These are phyloP conservation scores for Leptoxyphium fumago DNA, from an alignment of 2,329 filamentous ascomycete species.

Conservation along the genomic window DNA sequence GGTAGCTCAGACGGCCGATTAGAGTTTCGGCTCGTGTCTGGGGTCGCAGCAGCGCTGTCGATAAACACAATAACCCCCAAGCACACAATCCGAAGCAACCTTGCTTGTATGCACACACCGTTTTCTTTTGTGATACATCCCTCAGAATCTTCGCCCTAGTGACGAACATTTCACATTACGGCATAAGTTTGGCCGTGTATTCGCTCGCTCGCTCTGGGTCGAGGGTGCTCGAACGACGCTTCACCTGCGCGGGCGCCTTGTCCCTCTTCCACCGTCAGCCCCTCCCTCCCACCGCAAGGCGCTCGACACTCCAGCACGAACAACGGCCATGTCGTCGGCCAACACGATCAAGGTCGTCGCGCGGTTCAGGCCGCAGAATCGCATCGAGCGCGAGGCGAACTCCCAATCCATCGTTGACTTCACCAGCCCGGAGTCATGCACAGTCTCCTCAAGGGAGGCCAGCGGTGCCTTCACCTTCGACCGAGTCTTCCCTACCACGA, in stretches of 20 bases:
- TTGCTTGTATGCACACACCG: too few species aligned
- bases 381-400: constrained; percentile 75
- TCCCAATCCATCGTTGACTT: constrained; percentile 87
- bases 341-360: constrained; percentile 59
- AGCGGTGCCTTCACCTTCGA: constrained; percentile 84
- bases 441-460: constrained; percentile 72
- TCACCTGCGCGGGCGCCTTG: not conserved
- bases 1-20: too few species aligned
- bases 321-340: constrained; percentile 13
- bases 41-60: not conserved
- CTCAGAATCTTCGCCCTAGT: too few species aligned
- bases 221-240: not conserved
- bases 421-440: constrained; percentile 76
- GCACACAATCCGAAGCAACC: too few species aligned
- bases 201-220: not conserved
- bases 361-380: constrained; percentile 95
- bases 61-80: not conserved
- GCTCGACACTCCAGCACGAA: not conserved
- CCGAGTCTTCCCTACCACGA: constrained; percentile 89
- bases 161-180: too few species aligned
- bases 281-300: not conserved
- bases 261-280: not conserved
- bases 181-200: not conserved
- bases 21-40: not conserved
- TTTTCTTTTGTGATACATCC: too few species aligned